Base-by-base conservation (phyloP, 116 monocot genomes). In the Iris pallida region DNA sequence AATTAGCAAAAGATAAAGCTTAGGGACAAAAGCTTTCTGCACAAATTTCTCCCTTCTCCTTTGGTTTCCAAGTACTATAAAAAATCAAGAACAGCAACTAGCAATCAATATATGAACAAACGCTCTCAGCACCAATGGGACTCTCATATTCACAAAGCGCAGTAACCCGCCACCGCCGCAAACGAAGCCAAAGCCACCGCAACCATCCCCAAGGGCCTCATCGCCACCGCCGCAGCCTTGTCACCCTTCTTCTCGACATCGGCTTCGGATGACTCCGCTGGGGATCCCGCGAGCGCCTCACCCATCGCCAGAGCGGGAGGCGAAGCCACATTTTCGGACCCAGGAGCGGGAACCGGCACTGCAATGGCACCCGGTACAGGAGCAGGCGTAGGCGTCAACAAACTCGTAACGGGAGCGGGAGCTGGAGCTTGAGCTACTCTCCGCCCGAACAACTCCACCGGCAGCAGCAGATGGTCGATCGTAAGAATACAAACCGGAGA, bases 401-500 rank as follows among this genome's bases (percentile, higher is more conserved):
- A 49, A 8, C 79, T 72, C 3, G 63, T 20, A 58, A 30, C 2
- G 30, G 46, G 16, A 2, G 55, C 81, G 2, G 90, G 86, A 11
- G 67, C 86, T 0, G 90, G 86, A 1, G 87, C 81, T 14, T 87
- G 82, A 0, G 84, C 64, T 11, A 80, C 80, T 4, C 73, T 70
- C 5, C 45, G 43, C 5, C 91, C 85, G 57, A 91, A 91, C 47
- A 91, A 75, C 71, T 92, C 88, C 6, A 18, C 52, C 5, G 92
- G 92, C n/a, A 92, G 67, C 16, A 92, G 81, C 5, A 92, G 63
- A 68, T 11, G 85, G 61, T 92, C 92, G 55, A 92, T 77, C 16
- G 88, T 83, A 47, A 92, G 73, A 53, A 92, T 59, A 64, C 75
- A 81, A 16, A 83, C 71, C 0, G 92, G 92, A 3, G 92, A 73